These are phyloP conservation scores for Argentina anserina DNA, from an alignment of 306 rosid species.

Conservation along the genomic window DNA sequence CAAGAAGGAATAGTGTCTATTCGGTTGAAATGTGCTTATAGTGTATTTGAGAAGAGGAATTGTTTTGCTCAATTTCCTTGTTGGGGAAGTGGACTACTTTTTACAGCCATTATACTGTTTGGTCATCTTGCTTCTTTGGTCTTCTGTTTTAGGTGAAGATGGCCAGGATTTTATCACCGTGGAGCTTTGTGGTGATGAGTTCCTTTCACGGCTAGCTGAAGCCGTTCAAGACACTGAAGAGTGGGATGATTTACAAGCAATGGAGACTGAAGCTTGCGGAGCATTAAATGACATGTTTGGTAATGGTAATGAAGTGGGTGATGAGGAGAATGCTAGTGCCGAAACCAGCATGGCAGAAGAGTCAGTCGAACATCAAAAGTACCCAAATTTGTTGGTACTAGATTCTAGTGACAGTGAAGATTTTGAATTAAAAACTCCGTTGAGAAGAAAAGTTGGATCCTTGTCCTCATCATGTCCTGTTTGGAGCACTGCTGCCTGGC, in stretches of 20 bases:
- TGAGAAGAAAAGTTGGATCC: conserved; percentile 25
- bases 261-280: conserved; percentile 78
- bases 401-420: conserved; percentile 70
- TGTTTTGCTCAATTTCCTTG: not conserved
- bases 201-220: conserved; percentile 65
- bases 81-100: not conserved
- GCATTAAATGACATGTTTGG: conserved; percentile 44
- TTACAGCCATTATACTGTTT: not conserved
- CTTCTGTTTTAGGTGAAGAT: conserved; percentile 57
- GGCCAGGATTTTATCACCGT: conserved; percentile 82
- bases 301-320: conserved; percentile 13
- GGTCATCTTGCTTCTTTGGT: not conserved
- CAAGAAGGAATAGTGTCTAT: not conserved
- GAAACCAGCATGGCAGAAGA: conserved; percentile 38
- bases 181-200: conserved; percentile 92
- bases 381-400: conserved; percentile 46
- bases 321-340: conserved; percentile 10
- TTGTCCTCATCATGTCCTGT: conserved; percentile 14
- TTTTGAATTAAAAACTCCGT: conserved; percentile 26
- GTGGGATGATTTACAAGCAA: conserved; percentile 80
- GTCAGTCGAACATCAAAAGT: conserved; percentile 36
- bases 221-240: conserved; percentile 65
- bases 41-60: no score
- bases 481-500: conserved; percentile 13
- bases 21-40: not conserved